Percentiles rank a stretch among this genome's conserved stretches.
Evolutionary conservation across 345 rosid species (phyloP).

Genomic region (Brassica cretica): DNA sequence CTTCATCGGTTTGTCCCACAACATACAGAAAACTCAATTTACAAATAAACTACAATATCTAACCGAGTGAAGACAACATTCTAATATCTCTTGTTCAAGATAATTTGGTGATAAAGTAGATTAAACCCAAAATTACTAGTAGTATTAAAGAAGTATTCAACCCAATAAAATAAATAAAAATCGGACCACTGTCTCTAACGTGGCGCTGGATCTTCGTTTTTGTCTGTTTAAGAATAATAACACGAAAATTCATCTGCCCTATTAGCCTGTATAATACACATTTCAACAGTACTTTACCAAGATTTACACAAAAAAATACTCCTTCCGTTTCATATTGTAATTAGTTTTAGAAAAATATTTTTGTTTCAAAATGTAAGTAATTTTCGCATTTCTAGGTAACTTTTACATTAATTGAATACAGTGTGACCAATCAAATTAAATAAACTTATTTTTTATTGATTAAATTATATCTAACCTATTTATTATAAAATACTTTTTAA

Average conservation of each 20-base stretch:
- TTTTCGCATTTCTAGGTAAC: too few species aligned
- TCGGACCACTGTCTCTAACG: constrained; percentile 12
- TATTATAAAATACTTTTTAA: too few species aligned
- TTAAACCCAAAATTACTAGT: background rate
- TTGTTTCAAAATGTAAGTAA: too few species aligned
- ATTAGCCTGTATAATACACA: background rate
- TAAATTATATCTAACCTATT: too few species aligned
- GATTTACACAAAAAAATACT: background rate
- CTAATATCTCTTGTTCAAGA: background rate
- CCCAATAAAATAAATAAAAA: background rate
- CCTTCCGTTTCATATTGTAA: too few species aligned
- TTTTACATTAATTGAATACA: too few species aligned
- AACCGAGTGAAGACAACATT: background rate
- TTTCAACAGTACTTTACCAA: background rate
- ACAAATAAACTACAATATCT: background rate
- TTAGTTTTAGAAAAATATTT: too few species aligned
- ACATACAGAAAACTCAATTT: background rate
- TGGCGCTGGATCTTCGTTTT: constrained; percentile 22
- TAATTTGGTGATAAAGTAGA: background rate
- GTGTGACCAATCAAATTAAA: too few species aligned
- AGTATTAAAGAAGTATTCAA: background rate
- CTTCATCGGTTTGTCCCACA: background rate
- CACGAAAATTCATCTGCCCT: background rate
- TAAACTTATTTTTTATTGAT: too few species aligned
- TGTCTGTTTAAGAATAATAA: constrained; percentile 19